phyloP scores from a whole-genome alignment of 306 rosid species.

The Betula pendula region DNA sequence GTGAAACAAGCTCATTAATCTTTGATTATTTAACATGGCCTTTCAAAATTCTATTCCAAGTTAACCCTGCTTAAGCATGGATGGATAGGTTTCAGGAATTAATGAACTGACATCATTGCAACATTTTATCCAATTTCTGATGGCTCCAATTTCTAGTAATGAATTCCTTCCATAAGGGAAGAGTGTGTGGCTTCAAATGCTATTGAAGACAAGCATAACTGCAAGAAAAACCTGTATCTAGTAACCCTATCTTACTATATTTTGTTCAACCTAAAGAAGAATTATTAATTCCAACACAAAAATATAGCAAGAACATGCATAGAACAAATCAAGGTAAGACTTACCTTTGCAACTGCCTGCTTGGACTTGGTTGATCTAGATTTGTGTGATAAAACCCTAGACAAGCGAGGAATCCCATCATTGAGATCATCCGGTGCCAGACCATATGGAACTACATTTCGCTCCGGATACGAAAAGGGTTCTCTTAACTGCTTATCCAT shows the following conservation, averaged over 20 bases:
- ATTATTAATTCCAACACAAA: background rate
- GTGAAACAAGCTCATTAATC: background rate
- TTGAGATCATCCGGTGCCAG: constrained; percentile 55
- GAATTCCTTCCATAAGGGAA: constrained; percentile 1
- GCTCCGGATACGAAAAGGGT: constrained; percentile 57
- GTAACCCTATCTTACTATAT: background rate
- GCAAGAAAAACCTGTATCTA: background rate
- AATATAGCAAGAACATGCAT: background rate
- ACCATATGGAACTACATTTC: constrained; percentile 50
- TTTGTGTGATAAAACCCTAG: constrained; percentile 68
- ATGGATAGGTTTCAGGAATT: background rate
- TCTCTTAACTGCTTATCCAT: constrained; percentile 59
- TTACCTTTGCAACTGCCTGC: constrained; percentile 78
- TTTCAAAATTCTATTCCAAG: background rate
- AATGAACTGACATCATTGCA: background rate
- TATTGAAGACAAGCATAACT: constrained; percentile 2
- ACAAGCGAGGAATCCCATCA: constrained; percentile 88
- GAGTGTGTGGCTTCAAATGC: constrained; percentile 10
- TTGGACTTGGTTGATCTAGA: constrained; percentile 73
- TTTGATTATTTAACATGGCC: background rate
- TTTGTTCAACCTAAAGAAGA: background rate
- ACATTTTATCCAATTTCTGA: background rate
- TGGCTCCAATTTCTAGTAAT: background rate
- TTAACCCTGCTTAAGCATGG: background rate
- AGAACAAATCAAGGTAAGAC: constrained; percentile 21